phyloP scores from a whole-genome alignment of 352 stramenopile genomes.

The Phytophthora megakarya region DNA sequence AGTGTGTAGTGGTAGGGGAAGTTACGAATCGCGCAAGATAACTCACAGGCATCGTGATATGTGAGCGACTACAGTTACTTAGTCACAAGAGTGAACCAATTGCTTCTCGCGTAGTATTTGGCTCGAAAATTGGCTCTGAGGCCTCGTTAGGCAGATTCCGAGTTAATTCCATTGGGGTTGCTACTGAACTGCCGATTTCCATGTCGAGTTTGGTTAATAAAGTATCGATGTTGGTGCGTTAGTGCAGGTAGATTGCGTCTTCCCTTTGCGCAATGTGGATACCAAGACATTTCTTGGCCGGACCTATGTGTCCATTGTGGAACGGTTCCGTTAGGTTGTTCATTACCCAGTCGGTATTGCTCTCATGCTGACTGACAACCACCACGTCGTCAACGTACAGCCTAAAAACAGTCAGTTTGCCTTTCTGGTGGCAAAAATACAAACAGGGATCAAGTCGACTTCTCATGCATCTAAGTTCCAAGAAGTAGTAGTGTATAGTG shows the following conservation, averaged over 20 bases:
- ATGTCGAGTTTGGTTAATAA: neutral
- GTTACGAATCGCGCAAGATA: no score
- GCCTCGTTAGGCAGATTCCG: neutral
- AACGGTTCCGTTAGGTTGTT: neutral
- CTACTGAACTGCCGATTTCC: neutral
- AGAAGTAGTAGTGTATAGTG: neutral
- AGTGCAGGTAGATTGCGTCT: neutral
- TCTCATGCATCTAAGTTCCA: neutral
- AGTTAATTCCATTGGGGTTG: neutral
- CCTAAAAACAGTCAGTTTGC: neutral
- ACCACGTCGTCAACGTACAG: constrained; percentile 13
- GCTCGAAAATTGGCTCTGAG: neutral
- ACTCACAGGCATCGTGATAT: no score
- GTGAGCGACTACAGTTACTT: neutral
- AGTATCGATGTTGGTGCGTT: neutral
- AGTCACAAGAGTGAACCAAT: neutral
- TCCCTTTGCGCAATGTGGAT: constrained; percentile 9
- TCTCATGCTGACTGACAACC: constrained; percentile 2
- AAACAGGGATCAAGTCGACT: constrained; percentile 12
- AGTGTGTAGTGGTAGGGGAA: no score
- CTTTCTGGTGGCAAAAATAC: neutral
- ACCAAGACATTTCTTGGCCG: constrained; percentile 1
- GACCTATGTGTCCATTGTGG: constrained; percentile 4
- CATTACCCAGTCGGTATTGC: constrained; percentile 3
- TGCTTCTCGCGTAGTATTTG: neutral